Evolutionary conservation across 257 asterid genomes (phyloP), one percentile per base, ranked within the genome.

Genomic region (Buddleja alternifolia): DNA sequence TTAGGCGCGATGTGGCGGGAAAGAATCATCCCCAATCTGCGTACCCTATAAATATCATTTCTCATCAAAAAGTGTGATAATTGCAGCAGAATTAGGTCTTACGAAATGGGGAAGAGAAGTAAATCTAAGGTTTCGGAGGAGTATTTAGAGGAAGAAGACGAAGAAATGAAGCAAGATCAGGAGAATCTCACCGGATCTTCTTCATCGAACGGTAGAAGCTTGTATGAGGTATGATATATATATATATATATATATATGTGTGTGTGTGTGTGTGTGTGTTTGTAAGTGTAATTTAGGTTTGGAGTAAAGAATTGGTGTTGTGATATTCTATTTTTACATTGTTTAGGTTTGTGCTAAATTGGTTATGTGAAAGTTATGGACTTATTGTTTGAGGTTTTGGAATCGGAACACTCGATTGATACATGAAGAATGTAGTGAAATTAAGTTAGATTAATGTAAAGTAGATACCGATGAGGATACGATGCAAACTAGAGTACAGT

Each of bases 51-150:
- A 55, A 71, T 66, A 45, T 36, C 37, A 10, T 10, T 1, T 62
- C 17, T 23, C 56, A 36, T 11, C 2, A 29, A 29, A 29, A 29
- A 29, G 34, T n/a, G n/a, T n/a, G n/a, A n/a, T n/a, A 56, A 7
- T 10, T 40, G 12, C 17, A 47, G 11, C 44, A 8, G 46, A 68
- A 44, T 46, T 70, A 60, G 71, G 73, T 42, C 66, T 72, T 62
- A 9, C 4, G 61, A 64, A 59, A 92, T 92, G 97, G 92, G 93
- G 17, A 87, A 76, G 83, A 73, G 69, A 29, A 81, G 82, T 52
- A 87, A 78, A 66, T 46, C 84, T 84, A 83, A 90, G 95, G 87
- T 78, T 87, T 63, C 85, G 0, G 85, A 81, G 76, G 88, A 84
- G 53, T 54, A 72, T 20, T 7, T 67, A 2, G 82, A 78, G 60